A percentile compares a stretch with the other conserved stretches of the same genome.
Evolutionary conservation across 2,329 filamentous ascomycete genomes (phyloP).

Genomic region (Cladosporium sp.): DNA sequence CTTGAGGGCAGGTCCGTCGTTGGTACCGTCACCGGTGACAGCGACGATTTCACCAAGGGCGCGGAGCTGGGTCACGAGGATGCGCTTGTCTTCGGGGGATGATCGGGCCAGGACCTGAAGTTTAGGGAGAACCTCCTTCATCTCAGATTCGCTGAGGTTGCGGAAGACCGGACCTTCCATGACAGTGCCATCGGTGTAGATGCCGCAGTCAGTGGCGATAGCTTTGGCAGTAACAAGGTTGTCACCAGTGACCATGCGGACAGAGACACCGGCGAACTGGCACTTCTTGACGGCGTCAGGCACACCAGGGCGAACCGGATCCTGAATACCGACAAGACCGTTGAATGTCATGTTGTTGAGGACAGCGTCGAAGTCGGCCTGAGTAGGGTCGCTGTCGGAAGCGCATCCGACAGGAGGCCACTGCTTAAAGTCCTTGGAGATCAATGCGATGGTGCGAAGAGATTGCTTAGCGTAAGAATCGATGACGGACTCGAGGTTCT

Average conservation of each 20-base stretch:
- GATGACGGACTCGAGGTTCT: conserved; percentile 60
- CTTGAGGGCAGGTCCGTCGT: conserved; percentile 60
- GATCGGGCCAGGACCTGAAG: conserved; percentile 64
- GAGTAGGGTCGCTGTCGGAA: conserved; percentile 54
- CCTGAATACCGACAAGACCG: conserved; percentile 67
- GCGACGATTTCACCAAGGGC: conserved; percentile 61
- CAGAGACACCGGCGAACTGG: conserved; percentile 61
- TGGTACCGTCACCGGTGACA: conserved; percentile 61
- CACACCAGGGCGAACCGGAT: conserved; percentile 63
- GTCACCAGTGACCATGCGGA: conserved; percentile 70
- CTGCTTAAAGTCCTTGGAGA: conserved; percentile 75
- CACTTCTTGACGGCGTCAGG: conserved; percentile 61
- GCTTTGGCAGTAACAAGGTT: conserved; percentile 68
- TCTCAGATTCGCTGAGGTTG: conserved; percentile 37
- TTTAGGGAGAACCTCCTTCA: conserved; percentile 52
- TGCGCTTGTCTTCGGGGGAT: conserved; percentile 63
- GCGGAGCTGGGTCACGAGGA: conserved; percentile 58
- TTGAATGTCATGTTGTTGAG: conserved; percentile 69
- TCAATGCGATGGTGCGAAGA: conserved; percentile 74
- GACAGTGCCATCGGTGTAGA: conserved; percentile 43
- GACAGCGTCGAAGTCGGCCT: conserved; percentile 62
- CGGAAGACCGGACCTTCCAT: conserved; percentile 43
- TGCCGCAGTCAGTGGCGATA: conserved; percentile 68
- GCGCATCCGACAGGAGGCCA: conserved; percentile 67
- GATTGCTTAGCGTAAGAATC: conserved; percentile 72